Evolutionary conservation across 202 grass and related monocot species (phyloP).

Genomic region (Sporobolus alterniflorus): DNA sequence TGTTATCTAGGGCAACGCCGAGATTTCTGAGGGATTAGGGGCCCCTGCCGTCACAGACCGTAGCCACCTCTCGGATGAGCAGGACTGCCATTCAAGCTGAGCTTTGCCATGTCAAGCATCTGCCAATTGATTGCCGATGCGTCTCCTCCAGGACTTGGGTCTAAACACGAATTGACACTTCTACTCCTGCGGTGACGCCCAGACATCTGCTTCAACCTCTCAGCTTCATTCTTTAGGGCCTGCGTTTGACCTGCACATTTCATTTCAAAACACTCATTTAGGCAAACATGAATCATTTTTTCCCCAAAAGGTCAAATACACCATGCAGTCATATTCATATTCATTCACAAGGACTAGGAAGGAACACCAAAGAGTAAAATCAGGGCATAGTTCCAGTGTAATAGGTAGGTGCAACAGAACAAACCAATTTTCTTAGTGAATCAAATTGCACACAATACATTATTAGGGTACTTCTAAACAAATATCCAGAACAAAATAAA

Average conservation of each 20-base stretch:
- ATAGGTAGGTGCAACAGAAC: not conserved
- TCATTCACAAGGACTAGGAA: not conserved
- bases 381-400: not conserved
- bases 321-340: not conserved
- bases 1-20: conserved; percentile 26
- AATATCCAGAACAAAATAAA: too few species aligned
- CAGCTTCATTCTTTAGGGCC: conserved; percentile 80
- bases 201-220: conserved; percentile 73
- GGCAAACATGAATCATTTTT: not conserved
- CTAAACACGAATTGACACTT: conserved; percentile 70
- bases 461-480: not conserved
- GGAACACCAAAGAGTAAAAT: not conserved
- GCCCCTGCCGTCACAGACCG: conserved; percentile 24
- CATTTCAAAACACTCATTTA: conserved; percentile 22
- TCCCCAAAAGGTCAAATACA: not conserved
- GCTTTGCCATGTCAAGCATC: conserved; percentile 77
- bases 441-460: not conserved
- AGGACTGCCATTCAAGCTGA: conserved; percentile 58
- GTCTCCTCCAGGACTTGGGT: conserved; percentile 21
- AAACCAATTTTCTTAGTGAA: not conserved
- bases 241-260: conserved; percentile 63
- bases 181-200: conserved; percentile 72
- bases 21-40: not conserved
- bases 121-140: conserved; percentile 58
- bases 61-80: conserved; percentile 42